phyloP scores from a whole-genome alignment of 805 yeast genomes.

The Nakazawaea wickerhamii region DNA sequence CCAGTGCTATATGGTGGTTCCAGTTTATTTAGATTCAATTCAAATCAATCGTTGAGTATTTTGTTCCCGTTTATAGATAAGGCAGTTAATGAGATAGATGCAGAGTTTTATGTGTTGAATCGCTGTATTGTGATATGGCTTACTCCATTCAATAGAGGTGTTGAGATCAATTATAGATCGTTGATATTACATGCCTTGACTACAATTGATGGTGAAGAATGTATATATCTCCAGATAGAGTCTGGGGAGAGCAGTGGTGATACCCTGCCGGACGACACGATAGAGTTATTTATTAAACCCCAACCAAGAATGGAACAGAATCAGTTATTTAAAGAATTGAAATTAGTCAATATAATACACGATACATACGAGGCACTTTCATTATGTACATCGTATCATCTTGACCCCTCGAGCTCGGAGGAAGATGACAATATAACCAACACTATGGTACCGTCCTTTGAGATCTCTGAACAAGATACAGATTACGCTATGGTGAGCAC shows the following conservation, averaged over 20 bases:
- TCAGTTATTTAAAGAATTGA: neutral
- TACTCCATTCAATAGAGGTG: conserved; percentile 6
- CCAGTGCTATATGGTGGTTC: conserved; percentile 12
- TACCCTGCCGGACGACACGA: neutral
- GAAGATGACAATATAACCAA: conserved; percentile 1
- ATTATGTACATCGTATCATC: conserved; percentile 34
- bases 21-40: neutral
- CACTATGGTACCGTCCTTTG: conserved; percentile 1
- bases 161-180: conserved; percentile 14
- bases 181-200: conserved; percentile 16
- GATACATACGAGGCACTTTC: conserved; percentile 30
- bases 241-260: neutral
- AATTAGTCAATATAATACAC: neutral
- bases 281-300: neutral
- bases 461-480: neutral
- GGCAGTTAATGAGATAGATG: neutral
- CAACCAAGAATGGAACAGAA: neutral
- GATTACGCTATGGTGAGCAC: conserved; percentile 9
- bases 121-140: conserved; percentile 16
- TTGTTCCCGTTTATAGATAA: neutral
- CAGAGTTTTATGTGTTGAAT: conserved; percentile 15
- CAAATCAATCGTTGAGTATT: neutral
- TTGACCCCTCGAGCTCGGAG: conserved; percentile 21
- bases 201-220: neutral
- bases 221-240: conserved; percentile 16